A percentile compares a stretch with the other conserved stretches of the same genome.
Conservation (phyloP, 208 protist species). For the Trypanosoma brucei region DNA sequence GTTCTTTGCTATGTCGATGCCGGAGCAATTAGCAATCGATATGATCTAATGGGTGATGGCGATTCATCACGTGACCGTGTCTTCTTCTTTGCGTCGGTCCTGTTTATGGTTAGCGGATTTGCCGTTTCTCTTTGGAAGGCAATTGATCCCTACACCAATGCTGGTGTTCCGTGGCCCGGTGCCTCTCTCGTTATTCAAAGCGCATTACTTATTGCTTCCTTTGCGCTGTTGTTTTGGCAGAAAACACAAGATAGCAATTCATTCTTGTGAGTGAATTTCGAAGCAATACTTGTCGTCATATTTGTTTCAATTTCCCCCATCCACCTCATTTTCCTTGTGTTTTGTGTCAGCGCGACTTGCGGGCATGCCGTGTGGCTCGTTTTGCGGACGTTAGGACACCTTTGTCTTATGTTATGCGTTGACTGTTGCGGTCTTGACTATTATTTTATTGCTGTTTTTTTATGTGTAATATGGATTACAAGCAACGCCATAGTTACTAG, state of each 20-base stretch:
- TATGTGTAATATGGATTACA: background rate
- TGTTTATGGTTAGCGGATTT: conserved; percentile 49
- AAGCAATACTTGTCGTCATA: background rate
- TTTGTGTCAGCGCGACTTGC: too few species aligned
- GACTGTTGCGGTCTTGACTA: too few species aligned
- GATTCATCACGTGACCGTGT: conserved; percentile 33
- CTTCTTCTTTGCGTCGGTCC: conserved; percentile 48
- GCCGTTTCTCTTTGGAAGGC: conserved; percentile 51
- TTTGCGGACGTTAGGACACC: too few species aligned
- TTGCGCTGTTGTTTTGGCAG: conserved; percentile 21
- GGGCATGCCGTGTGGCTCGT: too few species aligned
- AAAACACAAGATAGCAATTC: conserved; percentile 12
- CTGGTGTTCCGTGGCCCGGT: conserved; percentile 35
- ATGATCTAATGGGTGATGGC: conserved; percentile 28
- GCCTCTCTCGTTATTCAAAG: conserved; percentile 41
- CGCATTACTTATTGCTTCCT: conserved; percentile 29
- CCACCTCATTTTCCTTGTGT: background rate
- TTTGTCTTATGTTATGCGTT: too few species aligned
- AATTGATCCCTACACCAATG: conserved; percentile 44
- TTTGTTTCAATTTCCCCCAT: background rate
- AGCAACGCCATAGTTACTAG: too few species aligned
- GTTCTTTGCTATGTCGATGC: conserved; percentile 47
- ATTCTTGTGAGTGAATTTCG: conserved; percentile 2
- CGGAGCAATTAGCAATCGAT: conserved; percentile 23
- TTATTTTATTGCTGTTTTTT: conserved; percentile 4